Evolutionary conservation across 2,329 filamentous ascomycete genomes (phyloP).

Genomic region (Exophiala dermatitidis): DNA sequence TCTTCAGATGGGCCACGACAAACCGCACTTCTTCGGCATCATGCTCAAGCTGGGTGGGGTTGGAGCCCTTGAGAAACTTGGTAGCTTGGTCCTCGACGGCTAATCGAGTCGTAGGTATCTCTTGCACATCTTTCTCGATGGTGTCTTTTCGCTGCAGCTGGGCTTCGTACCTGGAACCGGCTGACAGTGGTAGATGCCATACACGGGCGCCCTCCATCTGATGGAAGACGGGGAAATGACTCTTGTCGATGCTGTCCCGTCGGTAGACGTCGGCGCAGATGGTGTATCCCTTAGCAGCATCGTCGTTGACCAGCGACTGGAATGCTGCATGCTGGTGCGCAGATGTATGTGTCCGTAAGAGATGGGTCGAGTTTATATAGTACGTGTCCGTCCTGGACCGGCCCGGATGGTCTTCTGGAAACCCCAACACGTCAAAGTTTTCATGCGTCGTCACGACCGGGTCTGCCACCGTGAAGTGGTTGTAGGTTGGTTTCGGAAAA

Average conservation of each 20-base stretch:
- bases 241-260: conserved; percentile 87
- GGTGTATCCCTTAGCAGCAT: conserved; percentile 65
- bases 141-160: conserved; percentile 14
- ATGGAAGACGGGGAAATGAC: conserved; percentile 94
- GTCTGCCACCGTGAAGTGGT: conserved; percentile 64
- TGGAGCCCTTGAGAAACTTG: conserved; percentile 64
- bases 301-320: conserved; percentile 36
- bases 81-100: conserved; percentile 18
- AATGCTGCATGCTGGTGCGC: conserved; percentile 86
- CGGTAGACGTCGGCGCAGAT: conserved; percentile 94
- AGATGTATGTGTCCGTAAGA: conserved; percentile 88
- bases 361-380: conserved; percentile 77
- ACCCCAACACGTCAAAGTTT: conserved; percentile 96
- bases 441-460: conserved; percentile 77
- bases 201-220: conserved; percentile 95
- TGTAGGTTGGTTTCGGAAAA: conserved; percentile 65
- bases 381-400: conserved; percentile 87
- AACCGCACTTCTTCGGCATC: conserved; percentile 76
- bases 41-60: conserved; percentile 67
- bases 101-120: conserved; percentile 57
- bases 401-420: conserved; percentile 79
- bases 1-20: conserved; percentile 76
- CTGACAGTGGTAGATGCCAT: conserved; percentile 54
- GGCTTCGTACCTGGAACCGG: conserved; percentile 18
- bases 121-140: conserved; percentile 51